phyloP scores from a whole-genome alignment of 768 basidiomycete genomes.

The Leccinum incarnatum region DNA sequence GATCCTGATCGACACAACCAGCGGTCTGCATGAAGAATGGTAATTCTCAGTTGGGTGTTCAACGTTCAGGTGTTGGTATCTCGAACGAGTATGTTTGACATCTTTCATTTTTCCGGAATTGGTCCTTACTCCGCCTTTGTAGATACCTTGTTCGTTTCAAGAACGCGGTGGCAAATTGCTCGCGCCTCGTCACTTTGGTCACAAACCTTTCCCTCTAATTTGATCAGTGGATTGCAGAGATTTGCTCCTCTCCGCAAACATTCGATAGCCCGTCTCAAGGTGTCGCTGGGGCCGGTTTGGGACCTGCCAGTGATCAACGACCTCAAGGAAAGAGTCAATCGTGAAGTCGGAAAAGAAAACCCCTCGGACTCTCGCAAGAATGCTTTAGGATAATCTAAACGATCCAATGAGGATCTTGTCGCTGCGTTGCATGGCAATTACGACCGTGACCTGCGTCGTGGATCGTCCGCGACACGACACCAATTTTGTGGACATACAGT shows the following conservation, averaged over 20 bases:
- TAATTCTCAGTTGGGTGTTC: slow-evolving; percentile 32
- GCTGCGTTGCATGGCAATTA: slow-evolving; percentile 42
- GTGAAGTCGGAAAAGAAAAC: slow-evolving; percentile 43
- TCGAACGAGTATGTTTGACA: slow-evolving; percentile 49
- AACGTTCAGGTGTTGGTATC: slow-evolving; percentile 38
- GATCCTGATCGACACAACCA: too few species aligned
- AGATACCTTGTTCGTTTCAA: slow-evolving; percentile 62
- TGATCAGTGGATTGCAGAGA: slow-evolving; percentile 44
- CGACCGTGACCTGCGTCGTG: slow-evolving; percentile 43
- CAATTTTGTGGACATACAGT: slow-evolving; percentile 51
- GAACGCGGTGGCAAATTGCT: slow-evolving; percentile 46
- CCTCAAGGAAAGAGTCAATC: slow-evolving; percentile 37
- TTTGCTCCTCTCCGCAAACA: slow-evolving; percentile 35
- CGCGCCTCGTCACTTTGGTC: slow-evolving; percentile 42
- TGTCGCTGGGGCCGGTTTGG: slow-evolving; percentile 28
- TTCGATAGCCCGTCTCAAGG: slow-evolving; percentile 46
- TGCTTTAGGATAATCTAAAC: background rate
- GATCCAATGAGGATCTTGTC: slow-evolving; percentile 35
- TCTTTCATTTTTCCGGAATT: slow-evolving; percentile 17
- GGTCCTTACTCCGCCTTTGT: background rate
- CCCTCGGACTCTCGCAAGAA: slow-evolving; percentile 16
- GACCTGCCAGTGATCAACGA: slow-evolving; percentile 31
- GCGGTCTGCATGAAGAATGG: too few species aligned
- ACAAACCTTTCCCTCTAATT: slow-evolving; percentile 45
- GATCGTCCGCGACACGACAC: slow-evolving; percentile 68